These are phyloP conservation scores for Penicillium thymicola DNA, from an alignment of 2,329 filamentous ascomycete species.

Conservation along the genomic window DNA sequence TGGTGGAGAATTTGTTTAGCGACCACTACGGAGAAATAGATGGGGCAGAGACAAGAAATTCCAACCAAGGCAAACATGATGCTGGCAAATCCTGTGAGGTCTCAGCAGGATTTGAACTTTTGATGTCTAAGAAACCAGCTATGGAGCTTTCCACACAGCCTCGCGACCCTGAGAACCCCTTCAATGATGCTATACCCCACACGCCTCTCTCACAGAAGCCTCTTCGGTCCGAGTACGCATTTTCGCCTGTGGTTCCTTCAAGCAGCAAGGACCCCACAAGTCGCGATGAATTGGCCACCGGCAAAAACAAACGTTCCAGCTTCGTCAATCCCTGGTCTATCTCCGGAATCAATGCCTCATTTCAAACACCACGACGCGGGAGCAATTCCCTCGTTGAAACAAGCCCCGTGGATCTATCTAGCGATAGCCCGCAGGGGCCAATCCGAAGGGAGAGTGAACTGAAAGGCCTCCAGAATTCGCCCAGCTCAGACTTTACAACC, in stretches of 20 bases:
- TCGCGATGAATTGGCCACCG: background rate
- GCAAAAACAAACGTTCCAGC: background rate
- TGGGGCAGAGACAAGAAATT: background rate
- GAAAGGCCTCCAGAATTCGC: background rate
- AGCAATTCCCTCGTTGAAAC: background rate
- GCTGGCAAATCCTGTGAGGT: background rate
- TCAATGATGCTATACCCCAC: background rate
- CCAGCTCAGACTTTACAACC: background rate
- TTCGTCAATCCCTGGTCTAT: constrained; percentile 18
- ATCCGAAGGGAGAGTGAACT: background rate
- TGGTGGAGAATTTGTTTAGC: constrained; percentile 47
- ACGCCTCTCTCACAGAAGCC: background rate
- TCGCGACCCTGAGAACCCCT: background rate
- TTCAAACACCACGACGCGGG: constrained; percentile 8
- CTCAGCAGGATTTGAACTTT: constrained; percentile 5
- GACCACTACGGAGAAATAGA: constrained; percentile 33
- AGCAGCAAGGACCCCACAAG: background rate
- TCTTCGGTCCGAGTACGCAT: background rate
- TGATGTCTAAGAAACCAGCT: constrained; percentile 12
- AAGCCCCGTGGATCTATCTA: background rate
- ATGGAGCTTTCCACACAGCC: background rate
- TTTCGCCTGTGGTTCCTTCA: background rate
- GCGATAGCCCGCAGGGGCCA: background rate
- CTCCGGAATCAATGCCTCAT: constrained; percentile 12
- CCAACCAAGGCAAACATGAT: background rate